Evolutionary conservation across 2,329 filamentous ascomycete genomes (phyloP), one percentile per base, ranked within the genome.

Genomic region (Huntiella savannae): DNA sequence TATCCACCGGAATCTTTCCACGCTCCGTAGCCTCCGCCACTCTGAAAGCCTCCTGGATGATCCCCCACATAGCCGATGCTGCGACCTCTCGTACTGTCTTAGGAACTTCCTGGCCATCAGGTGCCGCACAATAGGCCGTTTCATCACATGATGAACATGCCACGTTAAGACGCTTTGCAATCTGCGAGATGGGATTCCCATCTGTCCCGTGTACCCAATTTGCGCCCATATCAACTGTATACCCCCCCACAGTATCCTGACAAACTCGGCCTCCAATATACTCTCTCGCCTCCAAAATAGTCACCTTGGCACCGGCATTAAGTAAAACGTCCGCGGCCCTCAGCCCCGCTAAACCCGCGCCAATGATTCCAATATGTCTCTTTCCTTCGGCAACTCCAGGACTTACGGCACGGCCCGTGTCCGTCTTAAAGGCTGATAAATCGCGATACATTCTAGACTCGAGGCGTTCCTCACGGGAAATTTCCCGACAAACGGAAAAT

Each of bases 121-220:
- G 64, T 46, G 76, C 68, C 49, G 75, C 73, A 1, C 78, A 60
- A 32, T 69, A 64, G 17, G 73, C 69, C 4, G 63, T 63, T 5
- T 66, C 65, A 40, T 77, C 73, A 61, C 65, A 68, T 47, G 56
- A 61, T 10, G 64, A 63, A 2, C 65, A 57, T 0, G 58, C 54
- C 0, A 71, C 82, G 1, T 65, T 61, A 0, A 77, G 82, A 51
- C 71, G 63, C 52, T 68, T 70, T 10, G 77, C 79, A 13, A 85
- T 63, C 38, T 79, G 73, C 35, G 79, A 58, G 12, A 84, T 80
- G 0, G 80, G 77, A 55, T 85, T 86, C 51, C 77, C 67, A 1
- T 72, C 64, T 4, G 77, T 82, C 33, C 81, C 80, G 50, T 86
- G 80, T 44, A 86, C 82, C 80, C 80, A 86, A 54, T 85, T 86